Conservation (phyloP, 176 grass and related monocot genomes). For the Sorghum bicolor region Sorghum_bicolor_NCBIv3 NC_012872.2:66314001-66314500, state of each 20-base stretch:
- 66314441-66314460: background rate
- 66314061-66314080: background rate
- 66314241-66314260: background rate
- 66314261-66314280: background rate
- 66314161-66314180: background rate
- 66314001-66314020: background rate
- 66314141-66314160: background rate
- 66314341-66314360: background rate
- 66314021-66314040: background rate
- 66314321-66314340: background rate
- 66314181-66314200: background rate
- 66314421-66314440: background rate
- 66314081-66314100: no score
- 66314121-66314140: background rate
- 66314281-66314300: background rate
- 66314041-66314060: background rate
- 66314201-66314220: background rate
- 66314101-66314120: background rate
- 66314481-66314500: background rate
- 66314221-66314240: background rate
- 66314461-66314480: background rate
- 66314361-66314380: slow-evolving; percentile 16
- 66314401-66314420: background rate
- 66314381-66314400: background rate
- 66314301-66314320: slow-evolving; percentile 10